These are phyloP conservation scores for Trypanosoma boissoni DNA, from an alignment of 208 protist species.

Conservation along the genomic window DNA sequence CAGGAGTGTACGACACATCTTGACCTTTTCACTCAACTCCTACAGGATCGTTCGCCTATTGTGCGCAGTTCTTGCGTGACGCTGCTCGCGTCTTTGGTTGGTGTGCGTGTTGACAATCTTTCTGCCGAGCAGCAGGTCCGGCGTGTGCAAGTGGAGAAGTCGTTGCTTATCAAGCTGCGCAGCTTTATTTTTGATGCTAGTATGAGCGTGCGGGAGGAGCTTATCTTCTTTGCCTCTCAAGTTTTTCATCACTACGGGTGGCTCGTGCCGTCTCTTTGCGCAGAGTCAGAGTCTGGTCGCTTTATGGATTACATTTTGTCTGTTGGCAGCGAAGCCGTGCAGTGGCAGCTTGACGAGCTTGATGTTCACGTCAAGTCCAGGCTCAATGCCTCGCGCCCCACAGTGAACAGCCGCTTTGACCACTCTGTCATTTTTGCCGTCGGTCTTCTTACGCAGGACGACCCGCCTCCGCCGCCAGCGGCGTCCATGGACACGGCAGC, in stretches of 20 bases:
- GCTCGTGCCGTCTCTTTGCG: constrained; percentile 22
- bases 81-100: constrained; percentile 74
- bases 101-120: constrained; percentile 54
- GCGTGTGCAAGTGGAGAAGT: constrained; percentile 85
- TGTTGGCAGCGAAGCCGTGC: constrained; percentile 29
- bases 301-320: constrained; percentile 50
- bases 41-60: constrained; percentile 80
- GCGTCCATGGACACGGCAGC: constrained; percentile 23
- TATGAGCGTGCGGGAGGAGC: constrained; percentile 82
- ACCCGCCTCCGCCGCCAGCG: constrained; percentile 42
- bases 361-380: constrained; percentile 76
- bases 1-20: constrained; percentile 71
- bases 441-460: constrained; percentile 29
- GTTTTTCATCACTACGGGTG: constrained; percentile 66
- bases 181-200: constrained; percentile 80
- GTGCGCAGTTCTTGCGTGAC: constrained; percentile 88
- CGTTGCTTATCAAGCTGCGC: constrained; percentile 75
- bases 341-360: constrained; percentile 66
- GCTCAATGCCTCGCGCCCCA: constrained; percentile 72
- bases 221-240: constrained; percentile 79
- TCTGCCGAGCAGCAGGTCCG: constrained; percentile 59
- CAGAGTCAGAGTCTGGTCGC: constrained; percentile 21
- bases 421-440: constrained; percentile 69
- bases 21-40: constrained; percentile 65
- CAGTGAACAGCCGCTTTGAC: constrained; percentile 72